These are phyloP conservation scores for Kurtzmaniella cleridarum DNA, from an alignment of 805 yeast species.

Conservation along the genomic window DNA sequence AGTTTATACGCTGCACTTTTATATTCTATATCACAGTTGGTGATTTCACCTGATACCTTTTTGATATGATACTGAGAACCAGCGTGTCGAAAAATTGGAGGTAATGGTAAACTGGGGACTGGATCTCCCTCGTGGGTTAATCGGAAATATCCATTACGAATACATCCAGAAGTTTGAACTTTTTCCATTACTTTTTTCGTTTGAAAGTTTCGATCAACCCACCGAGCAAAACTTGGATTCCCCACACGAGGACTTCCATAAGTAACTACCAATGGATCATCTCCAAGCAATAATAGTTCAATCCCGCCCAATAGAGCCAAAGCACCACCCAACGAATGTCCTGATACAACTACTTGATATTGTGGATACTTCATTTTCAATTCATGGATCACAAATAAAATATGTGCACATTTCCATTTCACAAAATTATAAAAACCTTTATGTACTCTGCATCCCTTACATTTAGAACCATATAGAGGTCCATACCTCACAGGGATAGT, in stretches of 20 bases:
- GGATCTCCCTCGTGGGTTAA: conserved; percentile 54
- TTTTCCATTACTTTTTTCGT: conserved; percentile 21
- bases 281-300: conserved; percentile 53
- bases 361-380: conserved; percentile 34
- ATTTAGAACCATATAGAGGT: conserved; percentile 34
- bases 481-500: conserved; percentile 41
- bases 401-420: conserved; percentile 32
- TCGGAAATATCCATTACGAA: conserved; percentile 43
- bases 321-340: conserved; percentile 79
- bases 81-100: conserved; percentile 36
- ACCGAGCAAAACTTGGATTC: conserved; percentile 42
- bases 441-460: conserved; percentile 56
- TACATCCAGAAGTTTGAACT: conserved; percentile 16
- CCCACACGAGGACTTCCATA: conserved; percentile 67
- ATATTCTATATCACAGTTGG: not conserved
- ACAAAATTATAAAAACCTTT: conserved; percentile 54
- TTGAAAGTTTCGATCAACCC: conserved; percentile 47
- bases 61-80: conserved; percentile 48
- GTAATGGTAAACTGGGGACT: conserved; percentile 58
- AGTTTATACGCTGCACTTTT: not conserved
- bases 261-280: conserved; percentile 49
- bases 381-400: conserved; percentile 29
- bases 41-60: conserved; percentile 15
- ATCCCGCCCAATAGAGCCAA: conserved; percentile 57
- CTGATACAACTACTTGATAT: conserved; percentile 50